Percentiles rank a stretch among this genome's conserved stretches.
Conservation (phyloP, 2,329 filamentous ascomycete species). For the Phoma sp. region DNA sequence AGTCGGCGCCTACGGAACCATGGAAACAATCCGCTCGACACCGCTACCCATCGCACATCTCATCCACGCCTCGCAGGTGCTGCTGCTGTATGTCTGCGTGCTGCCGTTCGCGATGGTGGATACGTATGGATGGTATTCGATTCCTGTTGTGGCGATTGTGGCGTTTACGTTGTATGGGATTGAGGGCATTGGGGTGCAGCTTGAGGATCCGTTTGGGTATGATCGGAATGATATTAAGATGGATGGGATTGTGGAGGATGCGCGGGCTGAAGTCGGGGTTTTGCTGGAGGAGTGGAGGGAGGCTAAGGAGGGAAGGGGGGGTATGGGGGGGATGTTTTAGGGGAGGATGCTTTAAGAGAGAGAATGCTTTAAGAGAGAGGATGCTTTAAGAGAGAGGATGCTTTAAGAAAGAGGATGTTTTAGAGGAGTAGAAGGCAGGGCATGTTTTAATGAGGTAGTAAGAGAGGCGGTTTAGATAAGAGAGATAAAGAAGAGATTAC, state of each 20-base stretch:
- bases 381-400: no score
- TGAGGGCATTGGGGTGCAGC: conserved; percentile 67
- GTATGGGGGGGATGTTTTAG: conserved; percentile 44
- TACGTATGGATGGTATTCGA: conserved; percentile 68
- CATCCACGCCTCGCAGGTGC: conserved; percentile 69
- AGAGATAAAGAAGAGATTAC: no score
- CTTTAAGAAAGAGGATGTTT: no score
- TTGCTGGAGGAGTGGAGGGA: conserved; percentile 65
- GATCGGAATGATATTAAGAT: conserved; percentile 72
- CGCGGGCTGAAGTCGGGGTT: conserved; percentile 63
- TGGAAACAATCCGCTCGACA: conserved; percentile 71
- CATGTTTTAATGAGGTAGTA: no score
- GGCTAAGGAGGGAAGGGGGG: conserved; percentile 35
- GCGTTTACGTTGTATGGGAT: conserved; percentile 70
- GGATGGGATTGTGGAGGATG: conserved; percentile 69
- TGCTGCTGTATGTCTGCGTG: conserved; percentile 66
- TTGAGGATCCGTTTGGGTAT: conserved; percentile 71
- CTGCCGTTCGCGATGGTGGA: conserved; percentile 69
- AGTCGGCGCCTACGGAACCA: conserved; percentile 64
- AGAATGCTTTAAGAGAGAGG: no score
- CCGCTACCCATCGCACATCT: conserved; percentile 69
- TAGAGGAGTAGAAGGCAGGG: no score
- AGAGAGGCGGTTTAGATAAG: no score
- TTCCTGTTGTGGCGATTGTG: conserved; percentile 65
- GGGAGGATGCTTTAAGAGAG: neutral